Evolutionary conservation across 768 basidiomycete species (phyloP), one percentile per base, ranked within the genome.

Genomic region (Leccinum aurantiacum): DNA sequence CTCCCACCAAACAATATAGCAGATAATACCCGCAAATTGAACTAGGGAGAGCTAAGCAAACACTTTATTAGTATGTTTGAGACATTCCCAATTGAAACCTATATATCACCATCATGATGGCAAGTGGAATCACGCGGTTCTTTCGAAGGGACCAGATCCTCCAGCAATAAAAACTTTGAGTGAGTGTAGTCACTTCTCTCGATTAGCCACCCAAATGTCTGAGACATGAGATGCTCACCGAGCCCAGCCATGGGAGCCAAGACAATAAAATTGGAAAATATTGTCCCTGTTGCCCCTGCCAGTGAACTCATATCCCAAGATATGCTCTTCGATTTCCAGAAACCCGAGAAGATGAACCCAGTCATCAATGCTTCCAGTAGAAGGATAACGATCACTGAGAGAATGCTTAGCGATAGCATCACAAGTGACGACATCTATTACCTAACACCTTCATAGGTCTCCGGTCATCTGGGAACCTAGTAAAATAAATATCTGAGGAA

Each of bases 111-210:
- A 51, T 60, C 64, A 65, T 64, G 15, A 69, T 69, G 1, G 35
- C 35, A 53, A 60, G 2, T 9, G 46, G 15, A 1, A 69, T 6
- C 25, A 56, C 4, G 24, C 15, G 27, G 1, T 6, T 54, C 41
- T 8, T 53, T 9, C 19, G 27, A 29, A 69, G 53, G 13, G 24
- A 41, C 19, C 56, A 53, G 57, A 71, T 64, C 60, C 60, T 53
- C 65, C 67, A 71, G 50, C 65, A 69, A 57, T 56, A 64, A 25
- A 71, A 69, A 8, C 62, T 35, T 2, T 71, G 69, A 49, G 48
- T 49, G 15, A 27, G 7, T 27, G 15, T 49, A 17, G 25, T 49
- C 25, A 49, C 48, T 49, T 14, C 48, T 49, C 48, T 49, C 4
- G 22, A 22, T 47, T 13, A 22, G 44, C 9, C 19, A 19, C 11